Conservation (phyloP, 2,329 filamentous ascomycete species). For the Fonsecaea nubica region DNA sequence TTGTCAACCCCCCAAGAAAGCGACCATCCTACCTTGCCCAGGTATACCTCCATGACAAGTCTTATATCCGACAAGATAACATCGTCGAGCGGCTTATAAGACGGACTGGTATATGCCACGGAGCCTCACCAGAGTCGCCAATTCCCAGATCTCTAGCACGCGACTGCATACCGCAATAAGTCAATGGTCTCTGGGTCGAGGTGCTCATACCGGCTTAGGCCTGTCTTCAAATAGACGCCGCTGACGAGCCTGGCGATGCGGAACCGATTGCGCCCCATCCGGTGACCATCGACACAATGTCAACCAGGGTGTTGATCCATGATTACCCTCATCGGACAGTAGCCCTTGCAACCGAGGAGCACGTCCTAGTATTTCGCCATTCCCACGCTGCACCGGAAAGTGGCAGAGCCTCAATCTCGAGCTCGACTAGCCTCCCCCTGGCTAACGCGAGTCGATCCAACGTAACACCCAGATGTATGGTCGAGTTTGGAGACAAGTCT, state of each 20-base stretch:
- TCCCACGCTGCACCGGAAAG: constrained; percentile 64
- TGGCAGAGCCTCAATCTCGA: constrained; percentile 50
- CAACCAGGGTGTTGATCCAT: constrained; percentile 81
- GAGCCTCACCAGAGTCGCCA: not conserved
- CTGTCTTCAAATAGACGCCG: constrained; percentile 1
- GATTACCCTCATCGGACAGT: constrained; percentile 88
- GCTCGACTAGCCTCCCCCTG: constrained; percentile 41
- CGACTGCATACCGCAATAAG: constrained; percentile 19
- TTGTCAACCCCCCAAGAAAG: not conserved
- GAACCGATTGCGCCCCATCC: constrained; percentile 12
- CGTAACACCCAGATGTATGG: constrained; percentile 72
- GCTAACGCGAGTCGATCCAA: constrained; percentile 36
- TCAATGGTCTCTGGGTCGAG: constrained; percentile 1
- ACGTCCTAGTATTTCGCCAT: constrained; percentile 87
- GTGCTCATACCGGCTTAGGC: not conserved
- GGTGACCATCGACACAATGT: constrained; percentile 49
- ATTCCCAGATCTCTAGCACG: constrained; percentile 15
- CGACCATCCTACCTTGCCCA: not conserved
- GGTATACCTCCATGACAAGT: not conserved
- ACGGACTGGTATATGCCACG: not conserved
- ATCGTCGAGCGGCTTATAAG: not conserved
- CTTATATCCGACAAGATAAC: not conserved
- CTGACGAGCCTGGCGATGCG: constrained; percentile 19
- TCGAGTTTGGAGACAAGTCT: constrained; percentile 76
- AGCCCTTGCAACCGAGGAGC: constrained; percentile 77